Conservation (phyloP, 2,329 filamentous ascomycete genomes). For the Zymoseptoria crescenta region DNA sequence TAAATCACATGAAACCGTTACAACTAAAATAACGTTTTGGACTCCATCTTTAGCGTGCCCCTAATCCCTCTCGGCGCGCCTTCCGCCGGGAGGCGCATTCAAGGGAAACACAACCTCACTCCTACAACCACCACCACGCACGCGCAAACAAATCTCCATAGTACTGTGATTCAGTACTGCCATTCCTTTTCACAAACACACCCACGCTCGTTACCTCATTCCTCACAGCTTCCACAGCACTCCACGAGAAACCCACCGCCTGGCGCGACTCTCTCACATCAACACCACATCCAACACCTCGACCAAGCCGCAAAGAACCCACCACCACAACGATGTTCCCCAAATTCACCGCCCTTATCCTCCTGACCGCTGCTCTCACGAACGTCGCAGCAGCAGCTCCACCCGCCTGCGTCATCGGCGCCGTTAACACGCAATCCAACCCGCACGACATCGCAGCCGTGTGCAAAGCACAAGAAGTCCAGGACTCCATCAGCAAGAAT, state of each 20-base stretch:
- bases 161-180: neutral
- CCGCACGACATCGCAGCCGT: conserved; percentile 27
- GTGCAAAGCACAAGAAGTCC: conserved; percentile 23
- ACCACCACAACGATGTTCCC: neutral
- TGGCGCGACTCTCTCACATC: neutral
- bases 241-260: neutral
- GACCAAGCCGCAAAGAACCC: no score
- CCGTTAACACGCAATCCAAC: conserved; percentile 36
- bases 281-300: neutral
- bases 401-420: conserved; percentile 45
- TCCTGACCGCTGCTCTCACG: neutral
- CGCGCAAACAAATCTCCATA: neutral
- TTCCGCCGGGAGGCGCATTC: neutral
- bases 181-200: neutral
- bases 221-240: neutral
- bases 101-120: neutral
- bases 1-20: neutral
- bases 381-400: conserved; percentile 37
- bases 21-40: neutral
- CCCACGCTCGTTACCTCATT: neutral
- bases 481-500: conserved; percentile 21
- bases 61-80: neutral
- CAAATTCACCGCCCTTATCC: neutral
- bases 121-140: neutral
- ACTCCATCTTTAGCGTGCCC: neutral